Evolutionary conservation across 2,329 filamentous ascomycete genomes (phyloP).

Genomic region (Niveomyces coronatus): DNA sequence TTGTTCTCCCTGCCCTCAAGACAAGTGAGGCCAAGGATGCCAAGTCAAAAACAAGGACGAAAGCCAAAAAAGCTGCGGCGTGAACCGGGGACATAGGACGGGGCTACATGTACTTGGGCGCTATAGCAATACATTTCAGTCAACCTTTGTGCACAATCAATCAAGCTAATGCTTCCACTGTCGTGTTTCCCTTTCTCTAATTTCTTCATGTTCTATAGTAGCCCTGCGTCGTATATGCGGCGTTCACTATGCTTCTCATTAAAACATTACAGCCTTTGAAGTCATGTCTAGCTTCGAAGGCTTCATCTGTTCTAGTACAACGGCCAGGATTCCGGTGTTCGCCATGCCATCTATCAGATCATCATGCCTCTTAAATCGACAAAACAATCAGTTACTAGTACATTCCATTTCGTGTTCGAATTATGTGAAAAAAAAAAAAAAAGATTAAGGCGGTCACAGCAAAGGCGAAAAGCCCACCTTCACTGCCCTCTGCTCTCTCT

Average conservation of each 20-base stretch:
- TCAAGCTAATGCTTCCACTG: not conserved
- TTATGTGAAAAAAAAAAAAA: not conserved
- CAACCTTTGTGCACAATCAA: no score
- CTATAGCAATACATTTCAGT: not conserved
- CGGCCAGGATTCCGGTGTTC: no score
- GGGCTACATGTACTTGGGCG: not conserved
- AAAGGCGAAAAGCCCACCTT: no score
- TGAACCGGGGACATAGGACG: not conserved
- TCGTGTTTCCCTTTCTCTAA: not conserved
- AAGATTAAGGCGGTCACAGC: no score
- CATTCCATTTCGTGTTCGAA: no score
- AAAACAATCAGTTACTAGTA: no score
- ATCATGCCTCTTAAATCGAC: not conserved
- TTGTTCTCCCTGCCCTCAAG: conserved; percentile 57
- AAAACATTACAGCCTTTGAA: no score
- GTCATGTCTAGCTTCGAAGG: no score
- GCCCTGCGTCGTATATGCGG: no score
- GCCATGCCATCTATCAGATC: not conserved
- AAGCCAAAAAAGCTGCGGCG: conserved; percentile 12
- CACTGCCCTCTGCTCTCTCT: not conserved
- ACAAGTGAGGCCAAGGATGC: conserved; percentile 31
- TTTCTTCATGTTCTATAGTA: no score
- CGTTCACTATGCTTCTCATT: no score
- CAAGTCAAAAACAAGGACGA: conserved; percentile 14
- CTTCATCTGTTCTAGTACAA: no score